phyloP scores from a whole-genome alignment of 257 asterid species.

The Solanum chilense region DNA sequence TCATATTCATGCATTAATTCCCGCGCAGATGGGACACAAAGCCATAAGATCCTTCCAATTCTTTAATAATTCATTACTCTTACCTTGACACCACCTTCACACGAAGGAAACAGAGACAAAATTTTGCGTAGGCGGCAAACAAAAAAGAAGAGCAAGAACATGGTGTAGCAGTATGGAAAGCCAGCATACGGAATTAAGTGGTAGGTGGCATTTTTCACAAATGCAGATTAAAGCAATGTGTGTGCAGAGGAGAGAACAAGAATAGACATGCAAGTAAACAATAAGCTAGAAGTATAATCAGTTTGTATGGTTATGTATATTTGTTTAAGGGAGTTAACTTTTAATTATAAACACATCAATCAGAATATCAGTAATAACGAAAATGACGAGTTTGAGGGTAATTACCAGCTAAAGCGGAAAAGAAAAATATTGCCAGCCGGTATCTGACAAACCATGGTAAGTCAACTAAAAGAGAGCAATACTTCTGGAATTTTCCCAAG shows the following conservation, averaged over 20 bases:
- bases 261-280: not conserved
- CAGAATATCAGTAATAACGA: not conserved
- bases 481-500: conserved; percentile 1
- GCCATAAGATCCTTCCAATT: not conserved
- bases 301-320: not conserved
- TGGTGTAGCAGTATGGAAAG: not conserved
- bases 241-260: not conserved
- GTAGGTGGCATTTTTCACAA: not conserved
- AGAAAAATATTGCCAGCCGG: conserved; percentile 14
- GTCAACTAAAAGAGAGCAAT: conserved; percentile 14
- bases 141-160: not conserved
- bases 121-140: not conserved
- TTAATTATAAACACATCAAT: not conserved
- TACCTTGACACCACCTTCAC: not conserved
- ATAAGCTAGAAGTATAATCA: not conserved
- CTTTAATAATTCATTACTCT: not conserved
- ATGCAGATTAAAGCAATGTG: not conserved
- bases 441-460: conserved; percentile 18
- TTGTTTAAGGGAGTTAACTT: not conserved
- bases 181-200: not conserved
- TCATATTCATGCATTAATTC: not conserved
- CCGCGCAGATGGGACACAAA: not conserved
- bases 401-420: conserved; percentile 12
- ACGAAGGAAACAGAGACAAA: not conserved
- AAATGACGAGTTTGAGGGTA: not conserved